These are phyloP conservation scores for Mortierella antarctica DNA, from an alignment of 192 early-diverging fungal species.

Conservation along the genomic window DNA sequence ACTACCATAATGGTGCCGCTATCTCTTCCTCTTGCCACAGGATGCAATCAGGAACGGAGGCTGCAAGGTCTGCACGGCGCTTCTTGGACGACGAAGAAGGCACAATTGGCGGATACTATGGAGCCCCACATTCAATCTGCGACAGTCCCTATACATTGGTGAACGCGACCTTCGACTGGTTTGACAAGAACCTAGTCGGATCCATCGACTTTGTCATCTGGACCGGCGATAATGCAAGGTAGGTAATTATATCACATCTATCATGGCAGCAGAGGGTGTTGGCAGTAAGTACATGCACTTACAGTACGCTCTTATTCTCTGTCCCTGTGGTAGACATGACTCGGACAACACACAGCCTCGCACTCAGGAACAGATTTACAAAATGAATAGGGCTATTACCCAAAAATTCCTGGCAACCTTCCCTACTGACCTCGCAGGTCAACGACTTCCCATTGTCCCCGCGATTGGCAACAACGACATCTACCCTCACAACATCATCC, in stretches of 20 bases:
- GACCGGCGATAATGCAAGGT: constrained; percentile 78
- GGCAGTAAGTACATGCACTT: neutral
- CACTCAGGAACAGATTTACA: constrained; percentile 62
- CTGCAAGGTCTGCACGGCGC: neutral
- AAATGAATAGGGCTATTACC: constrained; percentile 59
- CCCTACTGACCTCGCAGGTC: constrained; percentile 13
- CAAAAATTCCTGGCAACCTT: constrained; percentile 57
- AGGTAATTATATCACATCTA: neutral
- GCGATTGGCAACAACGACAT: constrained; percentile 78
- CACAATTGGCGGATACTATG: constrained; percentile 59
- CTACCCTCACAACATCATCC: constrained; percentile 70
- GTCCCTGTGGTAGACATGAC: constrained; percentile 61
- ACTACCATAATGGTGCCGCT: constrained; percentile 63
- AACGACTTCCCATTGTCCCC: constrained; percentile 57
- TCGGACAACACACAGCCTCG: constrained; percentile 65
- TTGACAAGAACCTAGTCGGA: constrained; percentile 51
- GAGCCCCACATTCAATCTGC: constrained; percentile 66
- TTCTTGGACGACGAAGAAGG: neutral
- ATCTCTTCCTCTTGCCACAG: constrained; percentile 69
- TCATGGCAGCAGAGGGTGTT: neutral
- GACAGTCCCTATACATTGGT: constrained; percentile 68
- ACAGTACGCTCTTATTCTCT: neutral
- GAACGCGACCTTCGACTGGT: constrained; percentile 66
- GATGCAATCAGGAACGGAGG: neutral
- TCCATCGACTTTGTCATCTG: constrained; percentile 76